Conservation (phyloP, 768 basidiomycete species). For the Leccinum truebloodii region DNA sequence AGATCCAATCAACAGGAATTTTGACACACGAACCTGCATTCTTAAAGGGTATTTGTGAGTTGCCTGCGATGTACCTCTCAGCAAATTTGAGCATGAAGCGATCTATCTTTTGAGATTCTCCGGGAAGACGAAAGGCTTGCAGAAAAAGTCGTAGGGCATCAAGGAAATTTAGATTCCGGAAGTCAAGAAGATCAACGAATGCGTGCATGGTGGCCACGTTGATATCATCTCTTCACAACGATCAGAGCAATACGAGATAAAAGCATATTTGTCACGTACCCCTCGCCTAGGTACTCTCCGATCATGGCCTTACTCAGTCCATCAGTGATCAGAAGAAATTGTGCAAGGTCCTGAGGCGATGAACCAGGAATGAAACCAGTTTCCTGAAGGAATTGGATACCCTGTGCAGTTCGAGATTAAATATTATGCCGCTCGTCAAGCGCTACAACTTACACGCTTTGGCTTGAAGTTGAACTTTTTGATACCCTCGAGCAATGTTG, state of each 20-base stretch:
- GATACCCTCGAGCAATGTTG: constrained; percentile 90
- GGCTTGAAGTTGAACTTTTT: constrained; percentile 99
- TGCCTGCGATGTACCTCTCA: constrained; percentile 91
- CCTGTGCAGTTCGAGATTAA: constrained; percentile 46
- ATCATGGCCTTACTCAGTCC: constrained; percentile 95
- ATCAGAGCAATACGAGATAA: constrained; percentile 6
- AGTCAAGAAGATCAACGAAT: constrained; percentile 91
- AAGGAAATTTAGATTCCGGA: constrained; percentile 78
- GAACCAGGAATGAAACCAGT: constrained; percentile 80
- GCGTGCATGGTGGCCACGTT: constrained; percentile 97
- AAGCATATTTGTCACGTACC: constrained; percentile 49
- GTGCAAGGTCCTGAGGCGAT: constrained; percentile 75
- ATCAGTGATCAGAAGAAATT: constrained; percentile 84
- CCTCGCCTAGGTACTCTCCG: constrained; percentile 97
- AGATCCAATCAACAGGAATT: constrained; percentile 7
- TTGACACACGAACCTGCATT: constrained; percentile 74
- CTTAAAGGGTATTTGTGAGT: constrained; percentile 81
- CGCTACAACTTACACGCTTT: constrained; percentile 67
- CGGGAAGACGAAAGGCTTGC: constrained; percentile 95
- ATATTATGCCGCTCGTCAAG: background rate
- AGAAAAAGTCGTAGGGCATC: constrained; percentile 89
- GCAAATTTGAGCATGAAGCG: constrained; percentile 99
- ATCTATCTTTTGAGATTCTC: constrained; percentile 98
- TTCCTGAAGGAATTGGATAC: constrained; percentile 85
- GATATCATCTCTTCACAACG: constrained; percentile 66